Percentiles rank a stretch among this genome's conserved stretches.
Conservation (phyloP, 306 rosid genomes). For the Pyrus communis region DNA sequence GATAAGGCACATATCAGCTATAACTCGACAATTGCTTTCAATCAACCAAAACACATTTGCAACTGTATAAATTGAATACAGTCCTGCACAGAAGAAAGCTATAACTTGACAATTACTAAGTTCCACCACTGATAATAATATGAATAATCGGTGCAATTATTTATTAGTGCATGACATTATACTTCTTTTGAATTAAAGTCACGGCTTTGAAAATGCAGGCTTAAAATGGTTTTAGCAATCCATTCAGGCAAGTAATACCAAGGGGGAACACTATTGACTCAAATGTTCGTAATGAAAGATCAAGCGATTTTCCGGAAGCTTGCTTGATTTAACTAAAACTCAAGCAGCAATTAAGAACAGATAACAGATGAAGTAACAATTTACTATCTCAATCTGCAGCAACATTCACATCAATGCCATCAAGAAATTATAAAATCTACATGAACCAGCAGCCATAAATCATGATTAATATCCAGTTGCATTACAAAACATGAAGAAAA, state of each 20-base stretch:
- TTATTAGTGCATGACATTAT: background rate
- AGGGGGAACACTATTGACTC: background rate
- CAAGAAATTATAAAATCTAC: background rate
- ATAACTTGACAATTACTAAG: background rate
- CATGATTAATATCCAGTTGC: background rate
- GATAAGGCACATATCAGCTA: constrained; percentile 24
- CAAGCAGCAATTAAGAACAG: background rate
- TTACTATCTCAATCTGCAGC: background rate
- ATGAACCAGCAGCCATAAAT: background rate
- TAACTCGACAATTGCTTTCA: background rate
- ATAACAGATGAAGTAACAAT: background rate
- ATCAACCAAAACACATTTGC: background rate
- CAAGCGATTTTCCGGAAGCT: background rate
- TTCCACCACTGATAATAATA: background rate
- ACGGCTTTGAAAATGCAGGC: background rate
- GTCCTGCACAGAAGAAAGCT: background rate
- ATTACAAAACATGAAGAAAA: background rate
- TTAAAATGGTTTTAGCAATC: background rate
- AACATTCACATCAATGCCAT: background rate
- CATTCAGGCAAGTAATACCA: background rate
- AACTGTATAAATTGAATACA: background rate
- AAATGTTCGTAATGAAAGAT: background rate
- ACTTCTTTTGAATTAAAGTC: background rate
- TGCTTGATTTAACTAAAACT: background rate
- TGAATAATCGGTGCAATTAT: background rate